phyloP scores from a whole-genome alignment of 148 eudicot genomes.

The Cornus florida region DNA sequence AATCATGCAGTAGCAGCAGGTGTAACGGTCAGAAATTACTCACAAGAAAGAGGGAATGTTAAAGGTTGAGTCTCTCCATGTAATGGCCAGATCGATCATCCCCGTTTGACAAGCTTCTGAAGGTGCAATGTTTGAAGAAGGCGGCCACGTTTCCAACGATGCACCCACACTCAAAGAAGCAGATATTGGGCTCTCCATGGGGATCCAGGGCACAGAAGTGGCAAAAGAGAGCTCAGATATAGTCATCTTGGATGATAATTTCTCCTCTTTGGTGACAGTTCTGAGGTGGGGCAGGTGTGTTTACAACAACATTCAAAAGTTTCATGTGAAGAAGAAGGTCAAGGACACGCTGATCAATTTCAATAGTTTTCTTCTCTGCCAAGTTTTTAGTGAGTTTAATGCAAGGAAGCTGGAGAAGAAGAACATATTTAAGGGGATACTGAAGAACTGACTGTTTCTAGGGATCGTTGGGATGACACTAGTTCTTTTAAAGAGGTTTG shows the following conservation, averaged over 20 bases:
- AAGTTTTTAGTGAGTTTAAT: slow-evolving; percentile 32
- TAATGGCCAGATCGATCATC: slow-evolving; percentile 55
- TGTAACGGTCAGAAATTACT: slow-evolving; percentile 28
- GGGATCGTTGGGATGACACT: slow-evolving; percentile 25
- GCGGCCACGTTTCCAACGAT: too few species aligned
- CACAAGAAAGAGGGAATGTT: slow-evolving; percentile 20
- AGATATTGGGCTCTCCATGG: slow-evolving; percentile 48
- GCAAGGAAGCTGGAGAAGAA: slow-evolving; percentile 26
- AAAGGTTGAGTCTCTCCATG: neutral
- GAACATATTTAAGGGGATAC: slow-evolving; percentile 28
- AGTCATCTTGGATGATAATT: too few species aligned
- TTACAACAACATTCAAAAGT: neutral
- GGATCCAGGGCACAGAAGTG: slow-evolving; percentile 50
- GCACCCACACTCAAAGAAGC: slow-evolving; percentile 48
- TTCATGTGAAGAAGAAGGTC: slow-evolving; percentile 22
- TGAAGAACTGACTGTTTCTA: slow-evolving; percentile 21
- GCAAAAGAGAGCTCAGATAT: neutral
- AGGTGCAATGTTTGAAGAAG: slow-evolving; percentile 39
- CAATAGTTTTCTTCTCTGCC: slow-evolving; percentile 43
- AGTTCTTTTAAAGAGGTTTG: slow-evolving; percentile 27
- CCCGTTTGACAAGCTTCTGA: slow-evolving; percentile 46
- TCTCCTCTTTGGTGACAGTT: too few species aligned
- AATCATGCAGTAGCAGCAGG: slow-evolving; percentile 39
- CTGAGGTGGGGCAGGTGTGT: too few species aligned
- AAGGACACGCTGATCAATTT: slow-evolving; percentile 38